phyloP scores from a whole-genome alignment of 805 yeast genomes.

The Wickerhamiella sergipiensis region DNA sequence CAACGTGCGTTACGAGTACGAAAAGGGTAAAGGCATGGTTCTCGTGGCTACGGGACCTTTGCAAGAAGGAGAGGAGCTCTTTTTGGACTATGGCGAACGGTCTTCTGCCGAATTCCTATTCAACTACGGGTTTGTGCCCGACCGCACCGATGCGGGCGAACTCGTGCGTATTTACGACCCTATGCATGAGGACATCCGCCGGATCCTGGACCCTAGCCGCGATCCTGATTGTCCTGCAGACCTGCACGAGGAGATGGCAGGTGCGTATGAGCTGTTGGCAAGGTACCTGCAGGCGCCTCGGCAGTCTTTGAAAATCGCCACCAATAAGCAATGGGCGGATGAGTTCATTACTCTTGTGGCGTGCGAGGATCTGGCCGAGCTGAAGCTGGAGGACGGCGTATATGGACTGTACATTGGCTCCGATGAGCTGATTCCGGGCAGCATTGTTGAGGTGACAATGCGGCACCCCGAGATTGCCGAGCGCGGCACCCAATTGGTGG shows the following conservation, averaged over 20 bases:
- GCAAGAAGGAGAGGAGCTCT: constrained; percentile 17
- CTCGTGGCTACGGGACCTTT: background rate
- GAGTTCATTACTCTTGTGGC: constrained; percentile 18
- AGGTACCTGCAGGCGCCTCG: constrained; percentile 15
- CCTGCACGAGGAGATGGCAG: constrained; percentile 8
- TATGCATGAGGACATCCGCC: constrained; percentile 9
- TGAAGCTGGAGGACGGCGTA: constrained; percentile 9
- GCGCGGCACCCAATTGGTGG: constrained; percentile 2
- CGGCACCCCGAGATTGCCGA: constrained; percentile 1
- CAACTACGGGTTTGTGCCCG: constrained; percentile 29
- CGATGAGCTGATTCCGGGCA: constrained; percentile 13
- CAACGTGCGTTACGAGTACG: constrained; percentile 28
- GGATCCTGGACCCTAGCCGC: constrained; percentile 13
- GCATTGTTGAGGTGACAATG: constrained; percentile 5
- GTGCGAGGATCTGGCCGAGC: constrained; percentile 13
- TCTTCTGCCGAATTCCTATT: constrained; percentile 26
- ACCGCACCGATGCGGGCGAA: constrained; percentile 9
- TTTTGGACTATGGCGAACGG: constrained; percentile 26
- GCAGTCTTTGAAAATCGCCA: constrained; percentile 4
- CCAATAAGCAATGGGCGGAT: constrained; percentile 12
- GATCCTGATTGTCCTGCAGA: constrained; percentile 7
- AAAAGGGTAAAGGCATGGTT: constrained; percentile 4
- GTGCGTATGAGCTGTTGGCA: constrained; percentile 15
- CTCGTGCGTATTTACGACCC: constrained; percentile 14
- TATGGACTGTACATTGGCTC: constrained; percentile 15